A percentile compares a stretch with the other conserved stretches of the same genome.
Evolutionary conservation across 2,329 filamentous ascomycete genomes (phyloP).

Genomic region (Lasiodiplodia citricola): DNA sequence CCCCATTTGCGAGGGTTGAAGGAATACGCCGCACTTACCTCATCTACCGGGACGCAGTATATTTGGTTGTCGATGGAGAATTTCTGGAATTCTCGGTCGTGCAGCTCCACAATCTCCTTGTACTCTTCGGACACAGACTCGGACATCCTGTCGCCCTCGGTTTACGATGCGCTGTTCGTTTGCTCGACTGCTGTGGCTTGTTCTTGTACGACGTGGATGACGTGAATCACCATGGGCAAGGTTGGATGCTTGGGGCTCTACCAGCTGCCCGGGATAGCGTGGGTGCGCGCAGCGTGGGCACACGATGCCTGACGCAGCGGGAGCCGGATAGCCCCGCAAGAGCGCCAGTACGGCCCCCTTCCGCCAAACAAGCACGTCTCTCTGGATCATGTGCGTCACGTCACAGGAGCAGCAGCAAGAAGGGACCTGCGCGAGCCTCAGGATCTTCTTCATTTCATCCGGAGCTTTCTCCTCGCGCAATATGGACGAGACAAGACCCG

Average conservation of each 20-base stretch:
- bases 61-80: slow-evolving; percentile 44
- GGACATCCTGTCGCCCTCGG: slow-evolving; percentile 25
- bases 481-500: slow-evolving; percentile 8
- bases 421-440: slow-evolving; percentile 8
- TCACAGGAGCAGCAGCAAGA: slow-evolving; percentile 19
- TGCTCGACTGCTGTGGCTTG: slow-evolving; percentile 11
- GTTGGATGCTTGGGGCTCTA: slow-evolving; percentile 21
- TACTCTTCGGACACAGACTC: slow-evolving; percentile 25
- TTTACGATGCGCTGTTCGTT: neutral
- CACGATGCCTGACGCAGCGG: slow-evolving; percentile 27
- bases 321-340: slow-evolving; percentile 26
- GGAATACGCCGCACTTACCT: slow-evolving; percentile 32
- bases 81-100: slow-evolving; percentile 47
- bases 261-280: slow-evolving; percentile 27
- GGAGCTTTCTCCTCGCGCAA: slow-evolving; percentile 21
- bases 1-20: neutral
- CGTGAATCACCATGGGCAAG: slow-evolving; percentile 24
- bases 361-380: slow-evolving; percentile 19
- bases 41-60: slow-evolving; percentile 47
- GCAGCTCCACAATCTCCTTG: slow-evolving; percentile 36
- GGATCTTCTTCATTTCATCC: slow-evolving; percentile 15
- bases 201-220: slow-evolving; percentile 26
- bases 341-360: slow-evolving; percentile 24
- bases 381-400: slow-evolving; percentile 23
- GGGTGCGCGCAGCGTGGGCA: slow-evolving; percentile 23